Evolutionary conservation across 2,329 filamentous ascomycete genomes (phyloP).

Genomic region (Exophiala mesophila): DNA sequence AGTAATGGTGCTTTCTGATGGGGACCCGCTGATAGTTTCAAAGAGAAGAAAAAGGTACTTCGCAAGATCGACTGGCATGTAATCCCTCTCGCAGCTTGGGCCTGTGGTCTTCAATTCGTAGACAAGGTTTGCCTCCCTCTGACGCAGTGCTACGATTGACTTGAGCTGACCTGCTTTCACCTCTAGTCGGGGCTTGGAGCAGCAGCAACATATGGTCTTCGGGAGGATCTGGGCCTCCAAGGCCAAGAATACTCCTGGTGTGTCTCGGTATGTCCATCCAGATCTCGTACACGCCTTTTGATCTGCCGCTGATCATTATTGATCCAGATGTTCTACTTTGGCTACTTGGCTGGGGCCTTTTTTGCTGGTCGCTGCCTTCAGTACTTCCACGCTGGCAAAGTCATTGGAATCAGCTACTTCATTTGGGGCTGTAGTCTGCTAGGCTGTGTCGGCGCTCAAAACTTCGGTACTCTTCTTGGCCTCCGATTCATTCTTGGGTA

Average conservation of each 20-base stretch:
- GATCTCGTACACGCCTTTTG: neutral
- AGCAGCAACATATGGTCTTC: conserved; percentile 60
- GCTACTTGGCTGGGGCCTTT: conserved; percentile 33
- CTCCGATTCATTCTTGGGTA: conserved; percentile 50
- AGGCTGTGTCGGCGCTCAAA: conserved; percentile 49
- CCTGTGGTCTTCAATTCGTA: conserved; percentile 49
- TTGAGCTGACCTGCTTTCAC: too few relatives aligned
- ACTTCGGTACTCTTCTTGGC: conserved; percentile 50
- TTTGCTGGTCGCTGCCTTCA: conserved; percentile 28
- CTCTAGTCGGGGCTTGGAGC: conserved; percentile 45
- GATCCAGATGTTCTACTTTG: conserved; percentile 46
- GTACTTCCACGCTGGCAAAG: conserved; percentile 34
- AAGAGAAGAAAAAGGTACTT: conserved; percentile 44
- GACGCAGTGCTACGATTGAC: too few relatives aligned
- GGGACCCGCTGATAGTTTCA: neutral
- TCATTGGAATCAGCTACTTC: conserved; percentile 54
- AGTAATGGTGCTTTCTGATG: neutral
- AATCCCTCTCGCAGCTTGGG: conserved; percentile 49
- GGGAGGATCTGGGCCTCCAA: conserved; percentile 48
- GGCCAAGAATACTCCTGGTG: conserved; percentile 42
- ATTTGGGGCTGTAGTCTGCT: conserved; percentile 45
- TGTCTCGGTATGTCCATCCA: conserved; percentile 6
- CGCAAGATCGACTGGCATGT: conserved; percentile 57
- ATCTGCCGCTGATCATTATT: neutral
- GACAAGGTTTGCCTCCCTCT: conserved; percentile 56